Percentiles rank a stretch among this genome's conserved stretches.
Conservation (phyloP, 2,329 filamentous ascomycete species). For the Macrophomina pseudophaseolina region DNA sequence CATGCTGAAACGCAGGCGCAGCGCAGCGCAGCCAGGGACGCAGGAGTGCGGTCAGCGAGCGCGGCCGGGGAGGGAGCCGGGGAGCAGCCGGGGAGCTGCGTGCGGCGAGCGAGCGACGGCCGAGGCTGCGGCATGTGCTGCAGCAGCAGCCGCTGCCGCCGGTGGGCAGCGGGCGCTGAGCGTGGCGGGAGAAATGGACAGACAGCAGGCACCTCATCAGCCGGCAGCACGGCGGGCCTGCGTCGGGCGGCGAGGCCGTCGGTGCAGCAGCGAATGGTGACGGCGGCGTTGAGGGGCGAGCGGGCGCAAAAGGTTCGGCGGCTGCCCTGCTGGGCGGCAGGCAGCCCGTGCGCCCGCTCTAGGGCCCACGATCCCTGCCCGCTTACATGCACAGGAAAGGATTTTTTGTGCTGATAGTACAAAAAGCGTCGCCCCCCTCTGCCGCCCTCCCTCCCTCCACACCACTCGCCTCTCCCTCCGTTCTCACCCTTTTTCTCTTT, state of each 20-base stretch:
- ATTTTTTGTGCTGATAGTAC: conserved; percentile 26
- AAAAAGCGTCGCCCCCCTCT: conserved; percentile 24
- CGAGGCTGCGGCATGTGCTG: conserved; percentile 12
- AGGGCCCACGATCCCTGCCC: conserved; percentile 13
- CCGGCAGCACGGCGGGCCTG: neutral
- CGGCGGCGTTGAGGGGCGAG: neutral
- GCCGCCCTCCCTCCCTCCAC: conserved; percentile 3
- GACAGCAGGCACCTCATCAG: neutral
- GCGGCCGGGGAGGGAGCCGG: neutral
- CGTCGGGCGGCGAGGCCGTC: conserved; percentile 1
- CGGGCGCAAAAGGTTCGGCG: neutral
- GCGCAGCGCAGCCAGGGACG: conserved; percentile 3
- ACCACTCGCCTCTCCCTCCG: conserved; percentile 9
- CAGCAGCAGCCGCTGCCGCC: too few species aligned
- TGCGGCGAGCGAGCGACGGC: conserved; percentile 14
- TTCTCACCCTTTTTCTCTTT: conserved; percentile 7
- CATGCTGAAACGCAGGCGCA: conserved; percentile 12
- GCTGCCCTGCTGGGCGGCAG: neutral
- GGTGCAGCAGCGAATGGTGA: neutral
- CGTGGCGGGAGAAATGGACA: neutral
- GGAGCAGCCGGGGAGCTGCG: neutral
- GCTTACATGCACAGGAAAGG: conserved; percentile 25
- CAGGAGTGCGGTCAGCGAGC: conserved; percentile 18
- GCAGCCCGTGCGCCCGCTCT: conserved; percentile 5
- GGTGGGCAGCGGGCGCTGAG: too few species aligned